Base-by-base conservation (phyloP, 805 yeast species). In the Peterozyma xylosa region DNA sequence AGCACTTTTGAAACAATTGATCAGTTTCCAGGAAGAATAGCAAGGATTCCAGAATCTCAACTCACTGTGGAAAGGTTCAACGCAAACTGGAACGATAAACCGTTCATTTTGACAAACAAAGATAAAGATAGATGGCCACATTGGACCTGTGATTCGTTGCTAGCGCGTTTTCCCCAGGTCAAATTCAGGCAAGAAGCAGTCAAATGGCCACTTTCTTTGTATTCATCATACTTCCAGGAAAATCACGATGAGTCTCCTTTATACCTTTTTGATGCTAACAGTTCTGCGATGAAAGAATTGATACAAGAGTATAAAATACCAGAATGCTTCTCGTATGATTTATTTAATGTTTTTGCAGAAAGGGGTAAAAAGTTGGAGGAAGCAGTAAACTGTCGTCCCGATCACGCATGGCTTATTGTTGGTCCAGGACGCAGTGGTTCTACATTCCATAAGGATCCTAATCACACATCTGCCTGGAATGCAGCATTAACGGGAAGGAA, bases 401-500 rank as follows among this genome's bases (percentile, higher is more conserved):
- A 89, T 60, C 83, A 85, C 58, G 75, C 91, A n/a, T 89, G 97
- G 97, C 65, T 89, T 17, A 90, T 90, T 39, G 73, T 85, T 7
- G 97, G 97, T 0, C 89, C 95, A 2, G 68, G 66, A 16, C 63
- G 95, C 40, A 79, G 88, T 7, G 97, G 96, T 0, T 86, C 95
- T 1, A 84, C 95, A 0, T 89, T 88, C 60, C 97, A 89, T 60
- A 89, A 90, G 54, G 97, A 89, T 56, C 97, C 97, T 7, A 89
- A 89, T 57, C 76, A 78, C 38, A 90, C 96, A 0, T 78, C 84
- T 42, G 96, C 96, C 0, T 89, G 96, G 96, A 89, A 89, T 58
- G 76, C 90, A 0, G 78, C 81, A 2, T 60, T 89, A 2, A 66
- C 74, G 2, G 96, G 96, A 1, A 64, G 74, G 42, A 88, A 88